Base-by-base conservation (phyloP, 345 rosid genomes). In the Eutrema japonicum region DNA sequence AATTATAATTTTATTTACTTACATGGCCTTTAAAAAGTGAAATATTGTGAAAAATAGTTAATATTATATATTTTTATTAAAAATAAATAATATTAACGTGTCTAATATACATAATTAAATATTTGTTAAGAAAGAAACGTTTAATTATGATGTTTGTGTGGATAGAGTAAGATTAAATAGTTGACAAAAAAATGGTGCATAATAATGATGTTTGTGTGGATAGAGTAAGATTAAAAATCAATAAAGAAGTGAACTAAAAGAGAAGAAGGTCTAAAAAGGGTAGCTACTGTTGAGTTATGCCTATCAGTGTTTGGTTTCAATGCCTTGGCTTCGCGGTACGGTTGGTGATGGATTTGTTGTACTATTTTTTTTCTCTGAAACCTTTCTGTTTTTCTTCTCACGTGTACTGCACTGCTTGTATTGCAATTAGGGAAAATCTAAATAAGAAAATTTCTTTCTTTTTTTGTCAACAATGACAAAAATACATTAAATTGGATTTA, bases 301-400 rank as follows among this genome's bases (percentile, higher is more conserved):
- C 84, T 76, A 75, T 84, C 88, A 83, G 35, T 79, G 80, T 70
- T 85, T 82, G 81, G 85, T 73, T 48, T 56, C 64, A 72, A 60
- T 43, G 38, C 68, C 69, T 75, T 73, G 29, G 73, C 53, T 70
- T 63, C 41, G 70, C 61, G 46, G 80, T 69, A 65, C 71, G 66
- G 85, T 78, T 54, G 87, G 77, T 72, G 75, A 70, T 16, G 16
- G 70, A 47, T 56, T 76, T 75, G 68, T 46, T 59, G 82, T 68
- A 78, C 70, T 66, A 41, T 48, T 3, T 48, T 49, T 59, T 5
- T 65, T 29, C 52, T 46, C 6, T 55, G 14, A 10, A 48, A 29
- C 62, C 62, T 32, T 59, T 32, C 51, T 56, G n/a, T 13, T 52
- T 66, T 11, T 45, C 43, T 49, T 59, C 55, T 41, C 45, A 59